Conservation (phyloP, 2,329 filamentous ascomycete species). For the Acrocalymma vagum region DNA sequence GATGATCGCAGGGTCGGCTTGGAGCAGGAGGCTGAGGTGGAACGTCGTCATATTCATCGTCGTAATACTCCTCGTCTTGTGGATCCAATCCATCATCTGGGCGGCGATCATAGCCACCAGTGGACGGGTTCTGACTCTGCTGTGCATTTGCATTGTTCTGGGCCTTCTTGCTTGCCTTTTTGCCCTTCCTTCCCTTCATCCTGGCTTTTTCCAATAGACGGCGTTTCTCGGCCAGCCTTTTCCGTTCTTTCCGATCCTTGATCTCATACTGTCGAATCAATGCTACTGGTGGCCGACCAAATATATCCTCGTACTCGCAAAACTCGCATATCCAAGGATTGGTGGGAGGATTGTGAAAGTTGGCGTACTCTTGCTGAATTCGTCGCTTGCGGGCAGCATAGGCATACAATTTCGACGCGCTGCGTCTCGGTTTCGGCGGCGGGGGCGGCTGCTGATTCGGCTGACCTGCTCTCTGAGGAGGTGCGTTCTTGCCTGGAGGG, state of each 20-base stretch:
- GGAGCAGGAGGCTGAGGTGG: conserved; percentile 22
- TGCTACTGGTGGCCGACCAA: conserved; percentile 83
- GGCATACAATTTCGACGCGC: conserved; percentile 73
- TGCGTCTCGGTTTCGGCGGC: conserved; percentile 69
- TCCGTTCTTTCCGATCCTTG: conserved; percentile 86
- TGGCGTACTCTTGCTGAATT: conserved; percentile 78
- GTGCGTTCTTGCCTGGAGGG: conserved; percentile 33
- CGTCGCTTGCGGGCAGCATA: conserved; percentile 80
- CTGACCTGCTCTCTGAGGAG: conserved; percentile 47
- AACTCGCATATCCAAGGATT: conserved; percentile 98
- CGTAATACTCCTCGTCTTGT: conserved; percentile 47
- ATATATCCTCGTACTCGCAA: conserved; percentile 96
- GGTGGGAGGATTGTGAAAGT: conserved; percentile 79
- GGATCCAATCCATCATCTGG: conserved; percentile 42
- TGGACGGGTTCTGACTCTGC: conserved; percentile 38
- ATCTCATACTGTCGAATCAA: conserved; percentile 93
- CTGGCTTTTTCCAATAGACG: conserved; percentile 91
- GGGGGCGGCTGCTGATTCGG: conserved; percentile 55
- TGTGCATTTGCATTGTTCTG: conserved; percentile 44
- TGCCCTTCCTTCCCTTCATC: conserved; percentile 89
- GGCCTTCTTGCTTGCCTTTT: conserved; percentile 76
- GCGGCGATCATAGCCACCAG: conserved; percentile 40
- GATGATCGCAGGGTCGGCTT: conserved; percentile 37
- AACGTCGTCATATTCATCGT: conserved; percentile 45
- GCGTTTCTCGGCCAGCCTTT: conserved; percentile 85